phyloP scores from a whole-genome alignment of 345 rosid species.

The Ceriops decandra region DNA sequence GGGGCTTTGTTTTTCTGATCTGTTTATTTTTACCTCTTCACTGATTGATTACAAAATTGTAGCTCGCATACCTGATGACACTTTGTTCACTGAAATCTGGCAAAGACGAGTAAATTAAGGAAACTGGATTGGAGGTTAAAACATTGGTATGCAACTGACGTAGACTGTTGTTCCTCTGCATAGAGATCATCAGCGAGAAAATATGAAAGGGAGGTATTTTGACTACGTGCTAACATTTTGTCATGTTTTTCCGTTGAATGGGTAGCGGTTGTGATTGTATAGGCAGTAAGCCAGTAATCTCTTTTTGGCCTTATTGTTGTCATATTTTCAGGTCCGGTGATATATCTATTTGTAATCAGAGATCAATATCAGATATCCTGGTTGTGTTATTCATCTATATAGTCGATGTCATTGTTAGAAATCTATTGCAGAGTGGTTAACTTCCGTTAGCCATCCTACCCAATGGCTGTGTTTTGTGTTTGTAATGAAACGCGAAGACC shows the following conservation, averaged over 20 bases:
- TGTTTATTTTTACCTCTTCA: conserved; percentile 17
- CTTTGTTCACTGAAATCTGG: conserved; percentile 30
- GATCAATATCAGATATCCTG: conserved; percentile 35
- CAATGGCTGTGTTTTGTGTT: too few species aligned
- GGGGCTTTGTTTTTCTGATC: conserved; percentile 30
- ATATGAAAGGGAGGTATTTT: conserved; percentile 29
- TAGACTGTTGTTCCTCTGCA: conserved; percentile 43
- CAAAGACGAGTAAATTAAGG: conserved; percentile 26
- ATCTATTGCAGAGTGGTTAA: not conserved
- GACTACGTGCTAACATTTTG: conserved; percentile 60
- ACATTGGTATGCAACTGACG: conserved; percentile 52
- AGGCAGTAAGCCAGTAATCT: conserved; percentile 27
- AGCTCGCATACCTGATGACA: conserved; percentile 41
- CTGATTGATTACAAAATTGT: conserved; percentile 44
- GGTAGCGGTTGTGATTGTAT: conserved; percentile 62
- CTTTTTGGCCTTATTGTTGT: conserved; percentile 20
- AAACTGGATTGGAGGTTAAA: conserved; percentile 24
- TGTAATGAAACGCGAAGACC: too few species aligned
- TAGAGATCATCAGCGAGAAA: conserved; percentile 39
- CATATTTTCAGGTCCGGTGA: conserved; percentile 43
- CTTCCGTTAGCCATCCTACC: not conserved
- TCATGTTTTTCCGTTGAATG: conserved; percentile 44
- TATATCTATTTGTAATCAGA: conserved; percentile 57
- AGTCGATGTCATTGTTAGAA: conserved; percentile 13
- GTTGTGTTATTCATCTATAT: conserved; percentile 40